A percentile compares a stretch with the other conserved stretches of the same genome.
phyloP scores from a whole-genome alignment of 768 basidiomycete species.

The Pleurotus salmoneostramineus region DNA sequence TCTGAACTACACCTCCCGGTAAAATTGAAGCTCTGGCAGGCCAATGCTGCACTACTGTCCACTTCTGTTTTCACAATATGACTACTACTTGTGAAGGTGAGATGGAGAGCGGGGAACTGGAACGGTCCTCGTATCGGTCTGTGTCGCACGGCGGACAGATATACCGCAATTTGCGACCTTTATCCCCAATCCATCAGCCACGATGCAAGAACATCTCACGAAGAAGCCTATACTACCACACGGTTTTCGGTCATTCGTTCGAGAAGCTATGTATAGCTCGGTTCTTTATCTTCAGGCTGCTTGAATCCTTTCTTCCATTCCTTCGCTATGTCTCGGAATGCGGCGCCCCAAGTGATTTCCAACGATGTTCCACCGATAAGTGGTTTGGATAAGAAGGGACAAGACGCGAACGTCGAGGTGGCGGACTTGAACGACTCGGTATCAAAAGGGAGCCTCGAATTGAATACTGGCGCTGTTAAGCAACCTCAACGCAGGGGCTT shows the following conservation, averaged over 20 bases:
- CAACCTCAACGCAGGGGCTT: slow-evolving; percentile 11
- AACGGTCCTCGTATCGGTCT: no score
- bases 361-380: background rate
- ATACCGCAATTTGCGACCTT: background rate
- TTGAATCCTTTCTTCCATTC: background rate
- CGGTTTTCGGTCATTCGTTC: no score
- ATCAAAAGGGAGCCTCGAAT: background rate
- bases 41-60: no score
- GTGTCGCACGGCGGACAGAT: no score
- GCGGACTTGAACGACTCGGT: background rate
- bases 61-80: no score
- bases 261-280: background rate
- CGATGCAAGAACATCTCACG: background rate
- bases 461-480: background rate
- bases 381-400: background rate
- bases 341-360: background rate
- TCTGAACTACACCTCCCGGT: no score
- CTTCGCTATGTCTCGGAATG: background rate
- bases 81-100: no score
- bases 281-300: background rate
- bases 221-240: background rate
- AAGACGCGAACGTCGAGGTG: background rate
- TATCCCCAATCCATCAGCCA: background rate
- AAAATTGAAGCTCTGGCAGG: no score
- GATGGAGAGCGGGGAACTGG: no score